These are phyloP conservation scores for Blastomyces percursus DNA, from an alignment of 2,329 filamentous ascomycete genomes.

Conservation along the genomic window DNA sequence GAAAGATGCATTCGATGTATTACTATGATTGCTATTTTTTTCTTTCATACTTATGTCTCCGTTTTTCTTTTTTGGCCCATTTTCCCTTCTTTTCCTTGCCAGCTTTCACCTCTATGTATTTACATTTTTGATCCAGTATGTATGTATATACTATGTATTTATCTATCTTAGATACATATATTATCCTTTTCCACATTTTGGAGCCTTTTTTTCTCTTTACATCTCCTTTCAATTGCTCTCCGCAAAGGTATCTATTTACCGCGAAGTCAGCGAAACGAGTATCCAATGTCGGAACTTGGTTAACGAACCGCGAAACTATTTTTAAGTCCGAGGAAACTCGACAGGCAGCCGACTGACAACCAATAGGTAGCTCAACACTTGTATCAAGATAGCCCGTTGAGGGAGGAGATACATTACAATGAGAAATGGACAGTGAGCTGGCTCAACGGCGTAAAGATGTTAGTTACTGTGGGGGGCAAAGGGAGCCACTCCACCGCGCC, in stretches of 20 bases:
- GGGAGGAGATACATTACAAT: no score
- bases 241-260: no score
- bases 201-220: neutral
- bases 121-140: neutral
- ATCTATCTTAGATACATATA: neutral
- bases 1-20: neutral
- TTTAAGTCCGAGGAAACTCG: neutral
- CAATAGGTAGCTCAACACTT: no score
- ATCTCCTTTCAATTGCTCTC: neutral
- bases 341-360: no score
- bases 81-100: neutral
- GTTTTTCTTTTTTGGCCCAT: neutral
- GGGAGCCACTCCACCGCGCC: no score
- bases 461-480: no score
- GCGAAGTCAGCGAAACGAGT: neutral
- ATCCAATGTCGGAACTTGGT: neutral
- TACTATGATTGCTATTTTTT: neutral
- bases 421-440: no score
- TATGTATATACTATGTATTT: neutral
- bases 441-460: no score
- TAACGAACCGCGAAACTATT: neutral
- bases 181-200: neutral
- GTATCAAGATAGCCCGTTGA: no score
- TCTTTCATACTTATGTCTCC: neutral
- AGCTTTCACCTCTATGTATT: neutral